phyloP scores from a whole-genome alignment of 2,329 filamentous ascomycete species.

The Colletotrichum lini region DNA sequence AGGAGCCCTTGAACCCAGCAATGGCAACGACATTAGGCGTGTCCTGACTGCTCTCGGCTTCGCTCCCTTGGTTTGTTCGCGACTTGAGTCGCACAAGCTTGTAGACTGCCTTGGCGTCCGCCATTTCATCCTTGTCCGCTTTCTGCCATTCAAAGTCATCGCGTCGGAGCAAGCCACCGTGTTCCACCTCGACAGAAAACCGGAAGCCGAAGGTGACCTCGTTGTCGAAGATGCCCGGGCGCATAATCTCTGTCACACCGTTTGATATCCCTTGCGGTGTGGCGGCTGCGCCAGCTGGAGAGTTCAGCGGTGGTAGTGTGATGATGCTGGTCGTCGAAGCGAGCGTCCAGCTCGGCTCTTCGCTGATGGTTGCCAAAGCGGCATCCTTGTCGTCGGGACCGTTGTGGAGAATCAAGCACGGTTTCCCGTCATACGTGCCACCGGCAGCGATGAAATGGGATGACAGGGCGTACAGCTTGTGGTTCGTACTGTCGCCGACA shows the following conservation, averaged over 20 bases:
- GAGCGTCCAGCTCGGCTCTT: slow-evolving; percentile 4
- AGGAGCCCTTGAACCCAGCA: neutral
- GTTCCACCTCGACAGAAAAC: slow-evolving; percentile 9
- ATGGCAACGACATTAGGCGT: neutral
- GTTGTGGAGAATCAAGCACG: too few species aligned
- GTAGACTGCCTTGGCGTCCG: neutral
- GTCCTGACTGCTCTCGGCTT: neutral
- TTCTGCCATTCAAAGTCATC: slow-evolving; percentile 21
- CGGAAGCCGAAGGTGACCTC: neutral
- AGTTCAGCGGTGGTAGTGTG: neutral
- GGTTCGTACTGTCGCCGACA: slow-evolving; percentile 6
- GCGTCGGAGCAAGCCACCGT: neutral
- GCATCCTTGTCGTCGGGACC: neutral
- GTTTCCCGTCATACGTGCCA: too few species aligned
- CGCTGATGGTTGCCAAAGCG: neutral
- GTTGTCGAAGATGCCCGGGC: neutral
- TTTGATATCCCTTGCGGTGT: too few species aligned
- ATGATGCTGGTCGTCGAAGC: neutral
- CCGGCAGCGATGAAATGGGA: too few species aligned
- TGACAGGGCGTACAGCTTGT: slow-evolving; percentile 20
- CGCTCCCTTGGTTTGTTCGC: neutral
- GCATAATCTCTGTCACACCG: slow-evolving; percentile 9
- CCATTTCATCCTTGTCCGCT: neutral
- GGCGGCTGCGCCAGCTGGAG: too few species aligned
- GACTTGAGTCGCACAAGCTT: too few species aligned